Conservation (phyloP, 2,329 filamentous ascomycete genomes). For the Hymenotorrendiella dingleyae region DNA sequence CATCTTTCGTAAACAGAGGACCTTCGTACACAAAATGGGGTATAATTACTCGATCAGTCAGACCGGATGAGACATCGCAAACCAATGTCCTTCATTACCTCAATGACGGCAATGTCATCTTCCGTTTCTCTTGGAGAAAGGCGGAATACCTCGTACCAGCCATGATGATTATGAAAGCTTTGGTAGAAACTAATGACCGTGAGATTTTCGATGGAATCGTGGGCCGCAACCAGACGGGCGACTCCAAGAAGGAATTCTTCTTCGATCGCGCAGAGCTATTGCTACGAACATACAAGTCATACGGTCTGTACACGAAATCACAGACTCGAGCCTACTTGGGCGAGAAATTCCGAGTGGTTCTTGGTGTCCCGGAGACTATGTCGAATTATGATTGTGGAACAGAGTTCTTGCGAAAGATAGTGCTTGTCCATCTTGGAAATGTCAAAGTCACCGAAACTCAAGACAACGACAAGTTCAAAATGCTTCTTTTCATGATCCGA, state of each 20-base stretch:
- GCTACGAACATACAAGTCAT: conserved; percentile 87
- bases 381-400: conserved; percentile 84
- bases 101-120: conserved; percentile 90
- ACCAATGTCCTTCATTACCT: conserved; percentile 97
- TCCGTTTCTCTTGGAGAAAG: conserved; percentile 97
- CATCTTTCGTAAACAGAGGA: conserved; percentile 84
- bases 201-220: conserved; percentile 95
- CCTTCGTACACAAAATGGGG: conserved; percentile 82
- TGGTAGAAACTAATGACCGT: conserved; percentile 92
- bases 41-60: conserved; percentile 84
- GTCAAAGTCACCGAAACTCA: conserved; percentile 77
- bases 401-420: conserved; percentile 84
- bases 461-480: conserved; percentile 86
- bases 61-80: conserved; percentile 96
- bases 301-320: conserved; percentile 73
- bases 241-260: conserved; percentile 82
- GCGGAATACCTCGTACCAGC: conserved; percentile 93
- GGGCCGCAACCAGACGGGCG: conserved; percentile 68
- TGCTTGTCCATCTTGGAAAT: conserved; percentile 86
- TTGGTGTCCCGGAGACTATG: conserved; percentile 78
- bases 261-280: conserved; percentile 91
- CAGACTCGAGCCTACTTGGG: conserved; percentile 84
- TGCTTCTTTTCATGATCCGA: conserved; percentile 91
- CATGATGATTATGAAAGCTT: conserved; percentile 93
- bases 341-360: conserved; percentile 81